A percentile compares a stretch with the other conserved stretches of the same genome.
Conservation (phyloP, 192 early-diverging fungal genomes). For the Phlyctochytrium arcticum region DNA sequence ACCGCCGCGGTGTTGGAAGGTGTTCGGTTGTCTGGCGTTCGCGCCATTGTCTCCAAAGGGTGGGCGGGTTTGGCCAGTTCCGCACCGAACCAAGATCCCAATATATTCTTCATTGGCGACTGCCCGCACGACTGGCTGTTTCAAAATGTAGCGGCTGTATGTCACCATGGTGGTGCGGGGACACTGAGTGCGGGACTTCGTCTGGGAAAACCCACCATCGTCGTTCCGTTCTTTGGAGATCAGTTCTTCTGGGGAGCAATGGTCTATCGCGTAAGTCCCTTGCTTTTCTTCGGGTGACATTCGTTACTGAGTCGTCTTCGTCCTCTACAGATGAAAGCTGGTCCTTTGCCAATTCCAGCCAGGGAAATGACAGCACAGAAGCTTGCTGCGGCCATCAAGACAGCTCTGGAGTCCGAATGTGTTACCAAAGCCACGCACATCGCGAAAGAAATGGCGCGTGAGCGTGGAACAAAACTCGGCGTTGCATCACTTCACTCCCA, state of each 20-base stretch:
- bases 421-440: background rate
- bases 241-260: conserved; percentile 60
- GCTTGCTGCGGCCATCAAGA: background rate
- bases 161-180: conserved; percentile 79
- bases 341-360: background rate
- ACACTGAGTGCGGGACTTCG: conserved; percentile 69
- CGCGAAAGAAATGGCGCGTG: background rate
- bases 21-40: conserved; percentile 54
- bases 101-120: conserved; percentile 27
- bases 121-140: conserved; percentile 78
- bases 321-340: conserved; percentile 2
- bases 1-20: conserved; percentile 62
- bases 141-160: conserved; percentile 56
- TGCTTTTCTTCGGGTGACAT: background rate
- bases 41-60: conserved; percentile 68
- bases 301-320: background rate
- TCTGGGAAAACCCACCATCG: conserved; percentile 64
- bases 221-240: conserved; percentile 62
- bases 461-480: background rate
- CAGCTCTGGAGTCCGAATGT: background rate
- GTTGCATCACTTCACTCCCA: background rate
- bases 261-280: conserved; percentile 1
- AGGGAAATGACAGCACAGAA: background rate
- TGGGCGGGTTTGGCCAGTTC: conserved; percentile 37
- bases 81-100: background rate